Conservation (phyloP, 2,329 filamentous ascomycete genomes). For the Pseudocercospora cruenta region DNA sequence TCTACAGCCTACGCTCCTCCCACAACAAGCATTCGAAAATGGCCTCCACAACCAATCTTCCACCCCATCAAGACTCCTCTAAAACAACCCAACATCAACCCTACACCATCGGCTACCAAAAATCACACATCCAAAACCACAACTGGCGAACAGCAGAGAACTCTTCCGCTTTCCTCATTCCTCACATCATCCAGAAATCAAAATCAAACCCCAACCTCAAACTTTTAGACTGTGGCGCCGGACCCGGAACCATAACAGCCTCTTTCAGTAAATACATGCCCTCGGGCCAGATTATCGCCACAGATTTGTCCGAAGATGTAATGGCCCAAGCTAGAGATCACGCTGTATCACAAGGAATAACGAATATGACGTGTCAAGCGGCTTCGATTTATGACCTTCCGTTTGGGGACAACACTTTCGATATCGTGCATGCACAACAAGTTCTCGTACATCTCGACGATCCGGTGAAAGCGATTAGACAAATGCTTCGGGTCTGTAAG, state of each 20-base stretch:
- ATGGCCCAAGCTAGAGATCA: slow-evolving; percentile 45
- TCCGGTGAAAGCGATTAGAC: slow-evolving; percentile 54
- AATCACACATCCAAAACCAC: slow-evolving; percentile 48
- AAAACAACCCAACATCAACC: slow-evolving; percentile 4
- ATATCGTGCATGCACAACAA: slow-evolving; percentile 64
- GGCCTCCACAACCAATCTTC: neutral
- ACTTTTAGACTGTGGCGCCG: slow-evolving; percentile 54
- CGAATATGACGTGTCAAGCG: slow-evolving; percentile 45
- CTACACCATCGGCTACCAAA: slow-evolving; percentile 49
- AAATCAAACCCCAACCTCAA: slow-evolving; percentile 34
- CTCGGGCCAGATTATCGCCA: slow-evolving; percentile 47
- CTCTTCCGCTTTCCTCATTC: slow-evolving; percentile 42
- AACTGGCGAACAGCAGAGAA: slow-evolving; percentile 51
- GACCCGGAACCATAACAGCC: slow-evolving; percentile 54
- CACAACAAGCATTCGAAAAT: neutral
- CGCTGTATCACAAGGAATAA: slow-evolving; percentile 42
- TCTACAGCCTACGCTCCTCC: neutral
- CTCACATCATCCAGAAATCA: slow-evolving; percentile 31
- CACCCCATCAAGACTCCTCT: neutral
- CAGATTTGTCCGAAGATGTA: slow-evolving; percentile 50
- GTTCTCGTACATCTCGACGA: slow-evolving; percentile 60
- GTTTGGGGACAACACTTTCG: slow-evolving; percentile 55
- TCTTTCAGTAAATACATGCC: slow-evolving; percentile 50
- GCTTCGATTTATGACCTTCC: slow-evolving; percentile 42
- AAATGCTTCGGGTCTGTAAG: slow-evolving; percentile 60